Evolutionary conservation across 768 basidiomycete genomes (phyloP), one percentile per base, ranked within the genome.

Genomic region (Russula sp.): DNA sequence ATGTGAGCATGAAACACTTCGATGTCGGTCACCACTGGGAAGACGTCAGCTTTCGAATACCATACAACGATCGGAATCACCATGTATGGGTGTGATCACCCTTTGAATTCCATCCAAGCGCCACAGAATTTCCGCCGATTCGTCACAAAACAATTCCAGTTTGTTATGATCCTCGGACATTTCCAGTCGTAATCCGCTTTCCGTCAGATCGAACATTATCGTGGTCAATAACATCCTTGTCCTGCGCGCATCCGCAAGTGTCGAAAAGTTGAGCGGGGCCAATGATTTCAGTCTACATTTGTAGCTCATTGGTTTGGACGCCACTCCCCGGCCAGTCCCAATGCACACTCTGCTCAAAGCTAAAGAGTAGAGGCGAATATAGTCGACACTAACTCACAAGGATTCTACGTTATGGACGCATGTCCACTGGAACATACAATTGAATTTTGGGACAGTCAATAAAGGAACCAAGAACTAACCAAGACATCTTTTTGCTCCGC

Each of bases 1-100:
- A 78, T 77, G 29, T 74, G 71, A 56, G 75, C 75, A 62, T 79
- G 73, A 61, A 79, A 78, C 36, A 64, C 66, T 62, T 81, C 80
- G 54, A 75, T 65, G 59, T 75, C 73, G 63, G 75, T 71, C 50
- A 77, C 68, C 58, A 80, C 80, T 81, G 58, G 63, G 68, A 42
- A 68, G 69, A 68, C 60, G 66, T 69, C 67, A 63, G 63, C 56
- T 39, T 60, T 53, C 57, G 47, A 7, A 29, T 41, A 14, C 2
- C 20, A 25, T 22, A 38, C 50, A 20, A 34, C 29, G 20, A 38
- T 14, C 45, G 20, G 42, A 65, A 41, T 53, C 35, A 47, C 65
- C 53, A 46, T 52, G 54, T 22, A 61, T 53, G 22, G 58, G 29
- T 53, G 65, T 35, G 18, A 62, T 71, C 22, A 66, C 36, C 35